phyloP scores from a whole-genome alignment of 208 protist species.

The Trypanosomatidae sp. region DNA sequence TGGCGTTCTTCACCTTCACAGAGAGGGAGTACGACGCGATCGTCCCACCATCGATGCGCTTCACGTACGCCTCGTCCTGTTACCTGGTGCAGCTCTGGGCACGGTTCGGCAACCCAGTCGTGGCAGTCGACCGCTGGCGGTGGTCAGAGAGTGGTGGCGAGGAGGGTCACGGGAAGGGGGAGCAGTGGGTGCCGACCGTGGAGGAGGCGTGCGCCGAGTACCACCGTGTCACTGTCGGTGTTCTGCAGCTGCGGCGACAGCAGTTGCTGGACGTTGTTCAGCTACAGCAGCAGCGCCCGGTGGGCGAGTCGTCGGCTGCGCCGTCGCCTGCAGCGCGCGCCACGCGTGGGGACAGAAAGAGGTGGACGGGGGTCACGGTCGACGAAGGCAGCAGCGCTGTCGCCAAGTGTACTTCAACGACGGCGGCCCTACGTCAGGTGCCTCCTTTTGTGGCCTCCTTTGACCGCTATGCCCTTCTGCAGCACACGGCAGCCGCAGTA shows the following conservation, averaged over 20 bases:
- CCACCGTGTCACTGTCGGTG: conserved; percentile 22
- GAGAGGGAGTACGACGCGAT: conserved; percentile 46
- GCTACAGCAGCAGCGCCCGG: not conserved
- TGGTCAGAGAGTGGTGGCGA: not conserved
- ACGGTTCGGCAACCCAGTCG: conserved; percentile 59
- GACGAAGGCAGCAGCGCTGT: conserved; percentile 1
- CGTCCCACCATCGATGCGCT: conserved; percentile 5
- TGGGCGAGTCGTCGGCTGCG: not conserved
- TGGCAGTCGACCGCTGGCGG: conserved; percentile 62
- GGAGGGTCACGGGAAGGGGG: not conserved
- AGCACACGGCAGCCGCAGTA: not conserved
- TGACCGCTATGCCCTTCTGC: conserved; percentile 29
- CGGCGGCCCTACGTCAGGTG: not conserved
- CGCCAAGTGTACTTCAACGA: not conserved
- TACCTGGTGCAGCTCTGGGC: conserved; percentile 56
- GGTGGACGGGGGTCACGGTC: not conserved
- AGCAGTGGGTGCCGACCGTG: conserved; percentile 20
- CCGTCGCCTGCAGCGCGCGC: not conserved
- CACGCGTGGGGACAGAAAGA: not conserved
- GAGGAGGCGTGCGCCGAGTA: conserved; percentile 34
- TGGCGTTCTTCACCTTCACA: conserved; percentile 52
- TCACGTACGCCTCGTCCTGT: conserved; percentile 33
- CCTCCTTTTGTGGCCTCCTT: conserved; percentile 28
- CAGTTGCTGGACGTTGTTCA: conserved; percentile 11
- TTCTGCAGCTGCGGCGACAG: conserved; percentile 28